Percentiles rank a stretch among this genome's conserved stretches.
Conservation (phyloP, 1,139 yeast species). For the Yamadazyma trypodendri region DNA sequence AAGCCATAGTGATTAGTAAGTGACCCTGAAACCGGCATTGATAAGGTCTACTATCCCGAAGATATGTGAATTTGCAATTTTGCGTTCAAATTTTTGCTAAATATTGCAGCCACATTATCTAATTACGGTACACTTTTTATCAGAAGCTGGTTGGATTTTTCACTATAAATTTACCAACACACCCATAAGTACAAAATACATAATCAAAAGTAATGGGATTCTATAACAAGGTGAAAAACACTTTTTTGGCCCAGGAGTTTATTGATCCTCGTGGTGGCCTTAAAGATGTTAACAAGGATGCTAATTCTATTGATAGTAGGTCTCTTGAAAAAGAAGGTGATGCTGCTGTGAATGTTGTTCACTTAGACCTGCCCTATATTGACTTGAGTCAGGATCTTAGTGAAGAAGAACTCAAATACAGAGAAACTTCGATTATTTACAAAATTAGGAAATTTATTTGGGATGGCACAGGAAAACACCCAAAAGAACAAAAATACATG, state of each 20-base stretch:
- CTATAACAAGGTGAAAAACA: neutral
- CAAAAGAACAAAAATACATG: conserved; percentile 39
- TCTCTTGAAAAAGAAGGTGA: conserved; percentile 15
- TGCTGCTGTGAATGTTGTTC: conserved; percentile 41
- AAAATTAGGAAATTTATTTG: conserved; percentile 37
- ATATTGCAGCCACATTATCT: no score
- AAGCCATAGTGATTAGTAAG: no score
- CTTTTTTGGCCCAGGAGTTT: neutral
- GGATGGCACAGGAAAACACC: conserved; percentile 51
- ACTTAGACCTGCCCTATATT: conserved; percentile 21
- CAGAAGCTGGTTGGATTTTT: no score
- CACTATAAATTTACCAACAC: no score
- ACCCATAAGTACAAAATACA: no score
- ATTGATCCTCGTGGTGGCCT: neutral
- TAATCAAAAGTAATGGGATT: neutral
- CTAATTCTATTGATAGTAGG: neutral
- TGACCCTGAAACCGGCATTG: no score
- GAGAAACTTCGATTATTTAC: conserved; percentile 25
- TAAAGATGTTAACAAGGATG: neutral
- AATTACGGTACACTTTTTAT: no score
- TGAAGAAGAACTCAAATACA: conserved; percentile 26
- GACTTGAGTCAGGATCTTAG: conserved; percentile 29
- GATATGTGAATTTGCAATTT: no score
- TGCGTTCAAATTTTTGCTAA: no score
- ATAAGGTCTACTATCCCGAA: no score